A percentile compares a stretch with the other conserved stretches of the same genome.
phyloP scores from a whole-genome alignment of 2,329 filamentous ascomycete genomes.

The Ophiosphaerella herpotricha region DNA sequence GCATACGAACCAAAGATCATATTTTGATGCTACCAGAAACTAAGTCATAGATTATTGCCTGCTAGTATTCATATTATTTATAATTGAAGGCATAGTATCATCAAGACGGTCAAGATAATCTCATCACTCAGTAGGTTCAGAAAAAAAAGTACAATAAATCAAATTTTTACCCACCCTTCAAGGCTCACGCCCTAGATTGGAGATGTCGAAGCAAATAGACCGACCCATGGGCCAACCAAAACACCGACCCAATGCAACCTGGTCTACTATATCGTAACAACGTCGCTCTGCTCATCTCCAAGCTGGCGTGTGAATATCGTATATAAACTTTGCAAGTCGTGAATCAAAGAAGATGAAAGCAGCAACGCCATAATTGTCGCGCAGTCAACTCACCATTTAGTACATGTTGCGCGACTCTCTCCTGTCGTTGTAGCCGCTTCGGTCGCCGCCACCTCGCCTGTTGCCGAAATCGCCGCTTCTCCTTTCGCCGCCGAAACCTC shows the following conservation, averaged over 20 bases:
- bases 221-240: neutral
- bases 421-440: conserved; percentile 1
- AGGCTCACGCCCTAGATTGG: conserved; percentile 5
- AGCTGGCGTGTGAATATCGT: conserved; percentile 21
- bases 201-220: conserved; percentile 2
- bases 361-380: neutral
- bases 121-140: no score
- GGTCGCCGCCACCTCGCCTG: conserved; percentile 3
- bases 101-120: no score
- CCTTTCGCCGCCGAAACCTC: conserved; percentile 8
- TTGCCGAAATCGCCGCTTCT: conserved; percentile 11
- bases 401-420: conserved; percentile 16
- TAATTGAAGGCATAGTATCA: no score
- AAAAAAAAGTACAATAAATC: no score
- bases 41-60: no score
- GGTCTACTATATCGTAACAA: conserved; percentile 14
- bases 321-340: conserved; percentile 10
- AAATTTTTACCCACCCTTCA: neutral
- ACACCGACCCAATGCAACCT: conserved; percentile 3
- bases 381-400: neutral
- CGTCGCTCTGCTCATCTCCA: neutral
- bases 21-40: no score
- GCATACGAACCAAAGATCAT: no score
- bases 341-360: neutral
- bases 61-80: no score